Conservation (phyloP, 495 filamentous ascomycete genomes). For the Lophiotrema nucula region DNA sequence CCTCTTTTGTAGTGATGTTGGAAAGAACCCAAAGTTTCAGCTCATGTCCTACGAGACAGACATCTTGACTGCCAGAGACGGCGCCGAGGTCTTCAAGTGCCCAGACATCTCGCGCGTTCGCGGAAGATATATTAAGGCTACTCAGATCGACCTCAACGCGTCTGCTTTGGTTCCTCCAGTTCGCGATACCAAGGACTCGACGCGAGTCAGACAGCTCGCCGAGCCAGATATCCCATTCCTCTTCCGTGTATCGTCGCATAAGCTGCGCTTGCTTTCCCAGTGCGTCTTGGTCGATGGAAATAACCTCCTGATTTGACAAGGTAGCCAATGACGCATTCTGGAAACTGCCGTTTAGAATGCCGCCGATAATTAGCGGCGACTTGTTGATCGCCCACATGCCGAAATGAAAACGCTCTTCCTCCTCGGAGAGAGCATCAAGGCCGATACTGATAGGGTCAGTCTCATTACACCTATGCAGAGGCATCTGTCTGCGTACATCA, state of each 20-base stretch:
- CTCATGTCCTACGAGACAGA: conserved; percentile 3
- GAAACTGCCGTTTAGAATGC: neutral
- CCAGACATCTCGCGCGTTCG: conserved; percentile 16
- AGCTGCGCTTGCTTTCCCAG: conserved; percentile 21
- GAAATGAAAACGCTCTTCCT: conserved; percentile 23
- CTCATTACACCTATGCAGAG: neutral
- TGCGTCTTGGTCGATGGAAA: conserved; percentile 30
- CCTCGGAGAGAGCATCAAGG: conserved; percentile 3
- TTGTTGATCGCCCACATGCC: conserved; percentile 32
- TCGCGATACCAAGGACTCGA: conserved; percentile 13
- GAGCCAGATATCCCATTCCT: conserved; percentile 26
- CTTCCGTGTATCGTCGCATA: conserved; percentile 23
- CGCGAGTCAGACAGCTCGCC: conserved; percentile 17
- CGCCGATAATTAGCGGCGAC: conserved; percentile 25
- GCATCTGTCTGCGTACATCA: conserved; percentile 16
- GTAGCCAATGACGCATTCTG: conserved; percentile 1
- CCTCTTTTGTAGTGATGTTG: conserved; percentile 2
- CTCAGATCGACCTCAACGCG: conserved; percentile 5
- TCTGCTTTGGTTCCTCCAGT: conserved; percentile 10
- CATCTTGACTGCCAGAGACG: neutral
- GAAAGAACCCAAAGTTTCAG: conserved; percentile 15
- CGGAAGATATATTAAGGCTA: neutral
- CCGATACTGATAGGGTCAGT: conserved; percentile 12
- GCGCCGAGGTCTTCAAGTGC: neutral
- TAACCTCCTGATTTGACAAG: conserved; percentile 25